Evolutionary conservation across 2,329 filamentous ascomycete genomes (phyloP), one percentile per base, ranked within the genome.

Genomic region (Aspergillus tanneri): DNA sequence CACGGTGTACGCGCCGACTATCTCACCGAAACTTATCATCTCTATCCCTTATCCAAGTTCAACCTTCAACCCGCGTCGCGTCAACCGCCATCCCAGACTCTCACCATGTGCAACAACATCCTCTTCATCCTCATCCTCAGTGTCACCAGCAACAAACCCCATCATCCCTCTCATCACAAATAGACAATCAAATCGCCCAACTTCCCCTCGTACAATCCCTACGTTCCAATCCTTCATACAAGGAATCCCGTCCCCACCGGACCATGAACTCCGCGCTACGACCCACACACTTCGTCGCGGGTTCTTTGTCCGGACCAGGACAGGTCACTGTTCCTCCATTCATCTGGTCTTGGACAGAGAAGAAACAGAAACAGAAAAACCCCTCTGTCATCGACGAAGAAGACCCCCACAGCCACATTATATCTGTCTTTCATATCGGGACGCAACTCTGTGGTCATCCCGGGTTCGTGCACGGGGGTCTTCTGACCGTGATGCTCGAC

Each of bases 191-290:
- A 1, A 60, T 68, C 41, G 54, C 61, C 8, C 48, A 52, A 25
- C 88, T 91, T 70, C 85, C 88, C 0, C 67, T 95, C n/a, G 79
- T 86, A 2, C 69, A 77, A 23, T 74, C 79, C 45, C 76, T 96
- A 37, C 84, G 90, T 34, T 67, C 70, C 12, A 78, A 86, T 57
- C 75, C 82, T 0, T 77, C 79, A 25, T 86, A 85, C 68, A 79
- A 74, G 24, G 89, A 95, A 69, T 85, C 85, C 23, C 81, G 91
- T 19, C 91, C 91, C 3, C 89, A 95, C 65, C 77, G 95, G 65
- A 90, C 90, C 69, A 87, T 96, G 64, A 87, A 90, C 0, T 72
- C 77, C 5, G 68, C 77, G 1, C 81, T 88, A 65, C 81, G 86
- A 21, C 72, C 75, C 2, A 81, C 87, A 61, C 95, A 87, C 68